phyloP scores from a whole-genome alignment of 768 basidiomycete species.

The Trichaptum fuscoviolaceum region DNA sequence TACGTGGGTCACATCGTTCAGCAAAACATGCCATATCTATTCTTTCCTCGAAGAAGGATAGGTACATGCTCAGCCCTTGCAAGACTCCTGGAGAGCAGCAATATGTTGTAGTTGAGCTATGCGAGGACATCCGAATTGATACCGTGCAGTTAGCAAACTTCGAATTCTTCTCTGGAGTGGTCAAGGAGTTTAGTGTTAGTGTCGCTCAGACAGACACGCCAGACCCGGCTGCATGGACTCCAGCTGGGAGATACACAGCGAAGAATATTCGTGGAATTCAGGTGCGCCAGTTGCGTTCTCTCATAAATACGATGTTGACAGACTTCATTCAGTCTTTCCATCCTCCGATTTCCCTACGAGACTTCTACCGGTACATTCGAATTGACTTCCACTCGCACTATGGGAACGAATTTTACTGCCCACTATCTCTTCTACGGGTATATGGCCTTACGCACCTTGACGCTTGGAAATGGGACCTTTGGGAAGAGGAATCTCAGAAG shows the following conservation, averaged over 20 bases:
- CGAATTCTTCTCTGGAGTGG: slow-evolving; percentile 96
- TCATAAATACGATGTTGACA: slow-evolving; percentile 5
- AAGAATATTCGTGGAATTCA: slow-evolving; percentile 90
- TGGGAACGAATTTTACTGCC: slow-evolving; percentile 94
- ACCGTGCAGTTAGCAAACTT: slow-evolving; percentile 95
- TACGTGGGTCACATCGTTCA: slow-evolving; percentile 75
- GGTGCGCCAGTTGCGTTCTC: slow-evolving; percentile 39
- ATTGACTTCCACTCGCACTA: slow-evolving; percentile 94
- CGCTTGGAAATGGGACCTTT: slow-evolving; percentile 88
- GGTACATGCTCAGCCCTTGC: slow-evolving; percentile 97
- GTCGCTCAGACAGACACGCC: slow-evolving; percentile 45
- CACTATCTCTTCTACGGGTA: slow-evolving; percentile 82
- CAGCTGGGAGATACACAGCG: slow-evolving; percentile 79
- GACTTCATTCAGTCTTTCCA: slow-evolving; percentile 58
- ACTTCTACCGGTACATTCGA: slow-evolving; percentile 91
- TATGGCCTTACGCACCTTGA: slow-evolving; percentile 97
- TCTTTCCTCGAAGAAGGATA: slow-evolving; percentile 83
- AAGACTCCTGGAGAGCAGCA: slow-evolving; percentile 38
- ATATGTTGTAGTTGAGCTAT: slow-evolving; percentile 92
- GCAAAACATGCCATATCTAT: slow-evolving; percentile 83
- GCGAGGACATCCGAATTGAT: slow-evolving; percentile 96
- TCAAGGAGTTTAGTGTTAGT: slow-evolving; percentile 86
- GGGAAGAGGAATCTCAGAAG: slow-evolving; percentile 64
- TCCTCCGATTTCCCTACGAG: slow-evolving; percentile 60
- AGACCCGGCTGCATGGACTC: slow-evolving; percentile 38